Percentiles rank a stretch among this genome's conserved stretches.
Conservation (phyloP, 768 basidiomycete genomes). For the Infundibulicybe gibba region DNA sequence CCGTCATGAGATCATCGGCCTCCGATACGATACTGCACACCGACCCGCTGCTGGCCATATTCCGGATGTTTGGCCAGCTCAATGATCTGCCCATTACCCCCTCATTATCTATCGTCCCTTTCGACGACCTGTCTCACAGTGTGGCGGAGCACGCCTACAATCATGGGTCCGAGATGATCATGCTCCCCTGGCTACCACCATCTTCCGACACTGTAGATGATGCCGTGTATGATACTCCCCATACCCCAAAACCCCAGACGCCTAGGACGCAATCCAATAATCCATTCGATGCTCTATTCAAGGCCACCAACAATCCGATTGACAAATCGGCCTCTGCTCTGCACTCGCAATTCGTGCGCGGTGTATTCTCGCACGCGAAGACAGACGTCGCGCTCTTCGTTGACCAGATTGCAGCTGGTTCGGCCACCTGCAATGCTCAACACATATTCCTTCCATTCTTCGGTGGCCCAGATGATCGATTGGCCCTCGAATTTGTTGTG, state of each 20-base stretch:
- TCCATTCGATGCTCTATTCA: constrained; percentile 75
- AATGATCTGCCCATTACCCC: constrained; percentile 63
- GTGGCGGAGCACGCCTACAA: constrained; percentile 66
- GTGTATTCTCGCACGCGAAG: constrained; percentile 67
- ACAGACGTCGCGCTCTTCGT: constrained; percentile 84
- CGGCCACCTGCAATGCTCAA: constrained; percentile 30
- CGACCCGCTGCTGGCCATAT: constrained; percentile 72
- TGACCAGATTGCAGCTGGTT: constrained; percentile 49
- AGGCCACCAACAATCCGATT: constrained; percentile 9
- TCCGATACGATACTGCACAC: constrained; percentile 66
- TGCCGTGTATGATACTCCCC: constrained; percentile 3
- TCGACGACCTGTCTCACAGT: constrained; percentile 67
- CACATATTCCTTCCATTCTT: constrained; percentile 90
- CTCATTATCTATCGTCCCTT: constrained; percentile 69
- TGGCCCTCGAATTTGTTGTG: constrained; percentile 79
- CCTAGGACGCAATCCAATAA: constrained; percentile 30
- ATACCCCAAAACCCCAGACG: constrained; percentile 6
- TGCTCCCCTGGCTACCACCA: constrained; percentile 78
- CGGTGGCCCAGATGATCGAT: constrained; percentile 90
- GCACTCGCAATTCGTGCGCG: constrained; percentile 83
- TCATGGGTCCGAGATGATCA: constrained; percentile 64
- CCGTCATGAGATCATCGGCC: constrained; percentile 79
- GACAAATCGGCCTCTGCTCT: constrained; percentile 46
- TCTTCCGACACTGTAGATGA: constrained; percentile 9
- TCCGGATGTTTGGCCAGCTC: constrained; percentile 73